A percentile compares a stretch with the other conserved stretches of the same genome.
phyloP scores from a whole-genome alignment of 169 alveolate species.

The Plasmodium inui region DNA sequence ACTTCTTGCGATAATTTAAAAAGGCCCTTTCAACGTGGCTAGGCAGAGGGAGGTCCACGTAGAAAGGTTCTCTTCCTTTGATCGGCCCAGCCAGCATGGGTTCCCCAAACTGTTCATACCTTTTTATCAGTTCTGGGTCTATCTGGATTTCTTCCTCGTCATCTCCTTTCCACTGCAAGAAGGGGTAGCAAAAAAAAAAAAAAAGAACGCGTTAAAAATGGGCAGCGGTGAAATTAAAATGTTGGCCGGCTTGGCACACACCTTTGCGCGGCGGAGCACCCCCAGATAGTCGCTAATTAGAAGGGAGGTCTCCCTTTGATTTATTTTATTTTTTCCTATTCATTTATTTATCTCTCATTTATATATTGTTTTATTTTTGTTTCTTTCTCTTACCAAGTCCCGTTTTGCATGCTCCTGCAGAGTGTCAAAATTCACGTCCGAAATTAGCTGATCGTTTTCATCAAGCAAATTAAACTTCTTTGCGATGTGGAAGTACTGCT shows the following conservation, averaged over 20 bases:
- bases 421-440: constrained; percentile 4
- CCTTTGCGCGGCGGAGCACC: not conserved
- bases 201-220: not conserved
- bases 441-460: constrained; percentile 77
- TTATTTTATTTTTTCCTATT: too few species aligned
- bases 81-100: constrained; percentile 59
- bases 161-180: constrained; percentile 41
- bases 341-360: too few species aligned
- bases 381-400: constrained; percentile 7
- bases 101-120: constrained; percentile 50
- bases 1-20: constrained; percentile 71
- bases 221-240: not conserved
- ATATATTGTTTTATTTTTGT: not conserved
- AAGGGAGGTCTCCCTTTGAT: not conserved
- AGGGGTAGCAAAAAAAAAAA: not conserved
- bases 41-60: constrained; percentile 66
- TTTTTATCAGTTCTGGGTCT: constrained; percentile 23
- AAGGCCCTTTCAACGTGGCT: constrained; percentile 49
- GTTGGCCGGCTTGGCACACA: not conserved
- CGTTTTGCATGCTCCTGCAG: not conserved
- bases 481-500: constrained; percentile 83
- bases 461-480: constrained; percentile 81
- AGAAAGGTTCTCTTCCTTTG: constrained; percentile 74
- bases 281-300: not conserved
- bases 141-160: constrained; percentile 65